Conservation (phyloP, 805 yeast genomes). For the Hanseniaspora taiwanica region DNA sequence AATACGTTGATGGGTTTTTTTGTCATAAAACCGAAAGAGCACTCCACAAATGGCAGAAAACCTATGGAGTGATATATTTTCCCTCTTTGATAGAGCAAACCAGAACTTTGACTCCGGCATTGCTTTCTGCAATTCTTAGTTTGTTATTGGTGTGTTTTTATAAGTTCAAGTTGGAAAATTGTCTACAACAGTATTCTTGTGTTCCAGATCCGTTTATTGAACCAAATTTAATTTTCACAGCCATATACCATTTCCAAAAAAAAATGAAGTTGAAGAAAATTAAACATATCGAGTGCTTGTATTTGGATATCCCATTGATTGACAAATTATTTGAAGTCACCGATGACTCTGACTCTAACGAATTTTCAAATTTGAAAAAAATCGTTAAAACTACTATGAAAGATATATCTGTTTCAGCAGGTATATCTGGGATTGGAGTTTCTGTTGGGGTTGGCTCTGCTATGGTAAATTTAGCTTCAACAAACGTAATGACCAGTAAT, state of each 20-base stretch:
- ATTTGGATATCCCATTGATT: conserved; percentile 45
- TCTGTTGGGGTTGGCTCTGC: conserved; percentile 23
- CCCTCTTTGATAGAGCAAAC: conserved; percentile 5
- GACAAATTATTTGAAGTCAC: conserved; percentile 35
- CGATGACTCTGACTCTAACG: conserved; percentile 30
- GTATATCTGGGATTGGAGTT: neutral
- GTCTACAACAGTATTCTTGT: conserved; percentile 35
- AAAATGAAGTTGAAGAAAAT: conserved; percentile 37
- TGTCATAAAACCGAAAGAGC: conserved; percentile 70
- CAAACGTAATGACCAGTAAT: conserved; percentile 28
- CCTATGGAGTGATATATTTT: conserved; percentile 42
- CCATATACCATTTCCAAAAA: conserved; percentile 69
- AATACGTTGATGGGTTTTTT: conserved; percentile 69
- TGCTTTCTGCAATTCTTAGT: conserved; percentile 57
- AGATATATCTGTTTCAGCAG: conserved; percentile 30
- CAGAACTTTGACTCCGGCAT: conserved; percentile 2
- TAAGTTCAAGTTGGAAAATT: conserved; percentile 46
- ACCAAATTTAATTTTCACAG: conserved; percentile 43
- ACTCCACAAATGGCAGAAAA: conserved; percentile 67
- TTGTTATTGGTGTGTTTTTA: conserved; percentile 54
- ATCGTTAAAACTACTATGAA: conserved; percentile 65
- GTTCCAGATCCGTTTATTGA: conserved; percentile 71
- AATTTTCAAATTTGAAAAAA: conserved; percentile 40
- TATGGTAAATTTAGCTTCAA: conserved; percentile 17
- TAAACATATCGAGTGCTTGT: conserved; percentile 13